Evolutionary conservation across 148 eudicot genomes (phyloP).

Genomic region (Rhododendron ovatum): DNA sequence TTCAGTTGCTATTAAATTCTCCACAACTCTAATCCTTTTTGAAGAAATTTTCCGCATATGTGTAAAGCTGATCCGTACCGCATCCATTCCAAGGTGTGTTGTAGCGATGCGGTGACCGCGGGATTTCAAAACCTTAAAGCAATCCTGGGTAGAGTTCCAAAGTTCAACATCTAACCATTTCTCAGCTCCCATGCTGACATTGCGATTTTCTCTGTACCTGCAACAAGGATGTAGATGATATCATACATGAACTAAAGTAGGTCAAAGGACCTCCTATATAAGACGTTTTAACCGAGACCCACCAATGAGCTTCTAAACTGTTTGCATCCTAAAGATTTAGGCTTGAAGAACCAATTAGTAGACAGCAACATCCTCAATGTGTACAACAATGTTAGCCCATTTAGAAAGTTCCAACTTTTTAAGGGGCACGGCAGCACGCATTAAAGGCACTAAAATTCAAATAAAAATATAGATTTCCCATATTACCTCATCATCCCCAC

Average conservation of each 20-base stretch:
- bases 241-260: neutral
- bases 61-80: constrained; percentile 39
- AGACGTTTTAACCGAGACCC: neutral
- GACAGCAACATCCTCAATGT: neutral
- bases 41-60: neutral
- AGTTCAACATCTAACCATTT: constrained; percentile 97
- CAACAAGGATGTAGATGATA: constrained; percentile 5
- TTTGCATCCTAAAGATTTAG: neutral
- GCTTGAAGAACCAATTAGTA: neutral
- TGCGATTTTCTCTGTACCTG: constrained; percentile 83
- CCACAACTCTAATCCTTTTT: no score
- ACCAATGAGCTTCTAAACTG: neutral
- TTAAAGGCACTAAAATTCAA: neutral
- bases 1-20: neutral
- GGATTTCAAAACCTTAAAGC: constrained; percentile 68
- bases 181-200: constrained; percentile 98
- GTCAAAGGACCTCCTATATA: neutral
- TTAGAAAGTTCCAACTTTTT: neutral
- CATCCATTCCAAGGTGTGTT: constrained; percentile 60
- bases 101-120: constrained; percentile 96
- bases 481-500: neutral
- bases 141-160: constrained; percentile 72
- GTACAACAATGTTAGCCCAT: neutral
- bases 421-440: neutral
- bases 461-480: neutral